phyloP scores from a whole-genome alignment of 345 rosid species.

The Heritiera littoralis region DNA sequence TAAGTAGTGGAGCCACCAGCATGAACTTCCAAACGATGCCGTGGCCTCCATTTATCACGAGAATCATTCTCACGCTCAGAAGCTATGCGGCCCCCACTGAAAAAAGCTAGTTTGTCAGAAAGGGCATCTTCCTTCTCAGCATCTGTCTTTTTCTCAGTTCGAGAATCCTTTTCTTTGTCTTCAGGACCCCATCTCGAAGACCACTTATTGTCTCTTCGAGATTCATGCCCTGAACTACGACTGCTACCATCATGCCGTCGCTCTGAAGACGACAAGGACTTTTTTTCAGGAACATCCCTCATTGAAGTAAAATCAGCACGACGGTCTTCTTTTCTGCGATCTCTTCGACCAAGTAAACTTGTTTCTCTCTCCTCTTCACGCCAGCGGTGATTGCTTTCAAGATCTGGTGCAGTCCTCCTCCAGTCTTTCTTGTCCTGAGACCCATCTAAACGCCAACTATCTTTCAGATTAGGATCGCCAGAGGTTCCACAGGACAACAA shows the following conservation, averaged over 20 bases:
- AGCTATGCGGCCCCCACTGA: slow-evolving; percentile 41
- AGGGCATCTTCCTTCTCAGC: slow-evolving; percentile 62
- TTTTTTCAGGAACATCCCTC: slow-evolving; percentile 48
- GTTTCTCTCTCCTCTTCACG: slow-evolving; percentile 90
- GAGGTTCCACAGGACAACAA: slow-evolving; percentile 42
- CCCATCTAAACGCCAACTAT: slow-evolving; percentile 67
- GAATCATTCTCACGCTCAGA: slow-evolving; percentile 77
- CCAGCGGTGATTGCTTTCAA: slow-evolving; percentile 67
- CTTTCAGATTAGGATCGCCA: slow-evolving; percentile 57
- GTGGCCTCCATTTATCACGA: slow-evolving; percentile 98
- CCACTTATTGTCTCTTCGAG: slow-evolving; percentile 92
- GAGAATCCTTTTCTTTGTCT: slow-evolving; percentile 79
- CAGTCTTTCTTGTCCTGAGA: slow-evolving; percentile 68
- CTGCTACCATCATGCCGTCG: slow-evolving; percentile 63
- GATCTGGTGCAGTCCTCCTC: slow-evolving; percentile 49
- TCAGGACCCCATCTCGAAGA: slow-evolving; percentile 99
- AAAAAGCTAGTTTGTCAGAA: slow-evolving; percentile 51
- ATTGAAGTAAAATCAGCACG: slow-evolving; percentile 38
- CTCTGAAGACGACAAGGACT: slow-evolving; percentile 59
- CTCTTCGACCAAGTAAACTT: slow-evolving; percentile 63
- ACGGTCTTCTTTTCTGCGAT: slow-evolving; percentile 60
- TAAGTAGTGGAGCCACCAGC: slow-evolving; percentile 53
- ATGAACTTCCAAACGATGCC: slow-evolving; percentile 77
- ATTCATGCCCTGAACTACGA: slow-evolving; percentile 67
- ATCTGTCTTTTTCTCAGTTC: slow-evolving; percentile 63